Evolutionary conservation across 257 asterid genomes (phyloP).

Genomic region (Solanum appendiculatum): DNA sequence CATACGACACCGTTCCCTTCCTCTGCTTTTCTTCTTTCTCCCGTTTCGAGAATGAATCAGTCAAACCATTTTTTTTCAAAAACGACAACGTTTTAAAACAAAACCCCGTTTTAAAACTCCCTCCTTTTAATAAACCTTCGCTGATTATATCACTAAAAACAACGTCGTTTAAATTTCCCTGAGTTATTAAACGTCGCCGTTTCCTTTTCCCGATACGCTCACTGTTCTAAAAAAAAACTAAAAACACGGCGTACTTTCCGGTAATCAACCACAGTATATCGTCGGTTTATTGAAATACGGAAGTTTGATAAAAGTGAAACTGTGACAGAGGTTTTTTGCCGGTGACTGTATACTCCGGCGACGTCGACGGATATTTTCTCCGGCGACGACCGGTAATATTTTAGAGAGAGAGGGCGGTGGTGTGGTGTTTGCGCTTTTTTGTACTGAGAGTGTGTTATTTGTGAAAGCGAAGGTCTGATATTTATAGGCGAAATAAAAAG

Average conservation of each 20-base stretch:
- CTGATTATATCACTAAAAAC: background rate
- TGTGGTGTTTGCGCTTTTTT: background rate
- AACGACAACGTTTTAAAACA: background rate
- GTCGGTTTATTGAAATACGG: background rate
- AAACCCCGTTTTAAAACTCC: constrained; percentile 5
- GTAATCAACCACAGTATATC: background rate
- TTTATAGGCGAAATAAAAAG: constrained; percentile 16
- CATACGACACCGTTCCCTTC: constrained; percentile 18
- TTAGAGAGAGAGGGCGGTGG: constrained; percentile 3
- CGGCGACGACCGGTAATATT: constrained; percentile 1
- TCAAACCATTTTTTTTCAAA: constrained; percentile 14
- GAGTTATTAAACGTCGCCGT: background rate
- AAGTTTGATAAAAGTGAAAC: background rate
- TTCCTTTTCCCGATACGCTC: background rate
- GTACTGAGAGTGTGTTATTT: constrained; percentile 4
- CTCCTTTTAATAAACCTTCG: background rate
- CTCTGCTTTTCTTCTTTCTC: background rate
- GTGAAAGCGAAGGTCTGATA: constrained; percentile 43
- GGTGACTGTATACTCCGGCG: background rate
- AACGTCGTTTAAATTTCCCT: background rate
- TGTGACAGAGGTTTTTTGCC: background rate
- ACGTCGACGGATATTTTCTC: background rate
- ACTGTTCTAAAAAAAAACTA: background rate
- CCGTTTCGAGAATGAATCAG: constrained; percentile 15
- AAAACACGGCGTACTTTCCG: background rate